These are phyloP conservation scores for Prillingera fragicola DNA, from an alignment of 1,284 basidiomycete genomes.

Conservation along the genomic window DNA sequence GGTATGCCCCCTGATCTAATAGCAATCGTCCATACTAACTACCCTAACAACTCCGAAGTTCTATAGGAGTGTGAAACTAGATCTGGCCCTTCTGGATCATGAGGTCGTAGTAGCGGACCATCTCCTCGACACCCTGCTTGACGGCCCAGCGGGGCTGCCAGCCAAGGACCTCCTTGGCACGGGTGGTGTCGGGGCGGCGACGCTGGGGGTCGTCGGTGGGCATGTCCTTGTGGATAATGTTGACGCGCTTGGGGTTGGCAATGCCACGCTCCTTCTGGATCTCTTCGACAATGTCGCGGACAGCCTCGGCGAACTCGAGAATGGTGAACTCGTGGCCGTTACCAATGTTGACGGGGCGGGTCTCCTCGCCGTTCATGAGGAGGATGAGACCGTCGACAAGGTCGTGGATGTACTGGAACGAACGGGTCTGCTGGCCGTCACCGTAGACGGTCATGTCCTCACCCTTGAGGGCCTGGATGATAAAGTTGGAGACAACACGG, in stretches of 20 bases:
- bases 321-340: conserved; percentile 93
- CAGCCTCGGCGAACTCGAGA: conserved; percentile 77
- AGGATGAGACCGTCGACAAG: conserved; percentile 64
- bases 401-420: conserved; percentile 77
- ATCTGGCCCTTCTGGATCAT: conserved; percentile 15
- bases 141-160: conserved; percentile 83
- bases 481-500: conserved; percentile 96
- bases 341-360: conserved; percentile 91
- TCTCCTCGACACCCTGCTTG: conserved; percentile 38
- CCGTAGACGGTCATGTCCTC: conserved; percentile 97
- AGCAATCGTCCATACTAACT: too few relatives aligned
- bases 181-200: conserved; percentile 82
- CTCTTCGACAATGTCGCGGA: conserved; percentile 81
- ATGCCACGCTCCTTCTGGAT: conserved; percentile 76
- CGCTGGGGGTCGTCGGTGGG: conserved; percentile 92
- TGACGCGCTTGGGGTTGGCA: conserved; percentile 54
- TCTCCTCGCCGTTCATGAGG: conserved; percentile 85
- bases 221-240: conserved; percentile 77
- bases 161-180: conserved; percentile 74
- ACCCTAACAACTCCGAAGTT: too few relatives aligned
- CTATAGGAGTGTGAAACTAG: too few relatives aligned
- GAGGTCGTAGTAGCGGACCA: conserved; percentile 21
- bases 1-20: too few relatives aligned
- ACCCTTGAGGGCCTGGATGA: conserved; percentile 89
- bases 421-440: conserved; percentile 90